These are phyloP conservation scores for Gastrodia elata DNA, from an alignment of 106 monocot genomes.

Conservation along the genomic window DNA sequence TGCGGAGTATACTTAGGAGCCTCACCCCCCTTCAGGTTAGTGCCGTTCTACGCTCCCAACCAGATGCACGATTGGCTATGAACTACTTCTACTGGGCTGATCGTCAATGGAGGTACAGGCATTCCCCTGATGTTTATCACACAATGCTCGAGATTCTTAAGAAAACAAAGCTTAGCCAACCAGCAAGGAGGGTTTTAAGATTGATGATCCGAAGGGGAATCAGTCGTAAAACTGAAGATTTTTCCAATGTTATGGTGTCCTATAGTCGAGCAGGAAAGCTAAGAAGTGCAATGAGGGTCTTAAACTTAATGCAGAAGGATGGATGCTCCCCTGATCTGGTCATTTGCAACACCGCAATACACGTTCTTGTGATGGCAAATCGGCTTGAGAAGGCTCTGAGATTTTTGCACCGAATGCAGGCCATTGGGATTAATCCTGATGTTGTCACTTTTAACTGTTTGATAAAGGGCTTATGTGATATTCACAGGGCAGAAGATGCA, in stretches of 20 bases:
- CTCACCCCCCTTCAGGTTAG: constrained; percentile 45
- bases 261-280: constrained; percentile 82
- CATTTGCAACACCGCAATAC: constrained; percentile 58
- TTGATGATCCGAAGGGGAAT: constrained; percentile 74
- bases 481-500: constrained; percentile 41
- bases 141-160: constrained; percentile 69
- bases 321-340: constrained; percentile 50
- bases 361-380: constrained; percentile 66
- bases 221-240: constrained; percentile 31
- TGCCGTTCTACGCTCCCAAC: constrained; percentile 51
- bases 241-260: constrained; percentile 57
- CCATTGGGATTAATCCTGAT: constrained; percentile 53
- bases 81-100: constrained; percentile 86
- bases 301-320: constrained; percentile 92
- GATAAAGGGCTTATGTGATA: constrained; percentile 80
- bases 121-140: constrained; percentile 56
- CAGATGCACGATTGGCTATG: constrained; percentile 53
- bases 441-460: constrained; percentile 79
- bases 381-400: constrained; percentile 54
- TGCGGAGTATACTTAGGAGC: constrained; percentile 44
- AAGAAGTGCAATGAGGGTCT: constrained; percentile 74
- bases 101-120: constrained; percentile 88
- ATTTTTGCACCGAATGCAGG: constrained; percentile 67
- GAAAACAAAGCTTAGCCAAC: constrained; percentile 53
- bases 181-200: constrained; percentile 50